Evolutionary conservation across 2,329 filamentous ascomycete genomes (phyloP), one percentile per base, ranked within the genome.

Genomic region (Biscogniauxia marginata): DNA sequence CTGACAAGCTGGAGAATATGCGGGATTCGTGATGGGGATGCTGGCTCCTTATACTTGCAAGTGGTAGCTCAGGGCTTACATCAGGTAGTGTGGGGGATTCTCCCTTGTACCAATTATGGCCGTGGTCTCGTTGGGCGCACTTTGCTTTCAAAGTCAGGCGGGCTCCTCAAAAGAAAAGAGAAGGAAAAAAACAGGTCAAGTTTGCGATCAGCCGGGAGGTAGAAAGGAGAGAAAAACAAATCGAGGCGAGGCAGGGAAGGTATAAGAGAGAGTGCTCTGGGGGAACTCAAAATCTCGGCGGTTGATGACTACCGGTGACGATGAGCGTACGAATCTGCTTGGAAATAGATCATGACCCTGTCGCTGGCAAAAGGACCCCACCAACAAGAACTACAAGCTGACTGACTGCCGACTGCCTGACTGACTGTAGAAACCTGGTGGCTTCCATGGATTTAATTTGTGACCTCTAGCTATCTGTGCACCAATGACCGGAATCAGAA

Each of bases 191-290:
- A n/a, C n/a, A n/a, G n/a, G n/a, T n/a, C n/a, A n/a, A n/a, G n/a
- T n/a, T n/a, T n/a, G n/a, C 30, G 30, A 34, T 4, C 11, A 13
- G 30, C 16, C 11, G 5, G 30, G 11, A 34, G 30, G 30, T 34
- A 34, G 11, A 34, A 34, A 7, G n/a, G 48, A 50, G 53, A 30
- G 39, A 19, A 21, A 55, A 34, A 50, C 20, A 52, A 51, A 49
- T 46, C 7, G 55, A 48, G 25, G 30, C 13, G 30, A 39, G n/a
- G 9, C 11, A 53, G 18, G 48, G 18, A 48, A 48, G 46, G 46
- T 47, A 23, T 19, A 49, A 51, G 21, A 43, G 34, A 46, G 45
- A 6, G 21, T 34, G 39, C 9, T 54, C 22, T 22, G 19, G 25
- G 30, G 22, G 20, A 39, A 39, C 13, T n/a, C 30, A 39, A 39